A percentile compares a stretch with the other conserved stretches of the same genome.
Evolutionary conservation across 768 basidiomycete species (phyloP).

Genomic region (Lanmaoa rubissima): DNA sequence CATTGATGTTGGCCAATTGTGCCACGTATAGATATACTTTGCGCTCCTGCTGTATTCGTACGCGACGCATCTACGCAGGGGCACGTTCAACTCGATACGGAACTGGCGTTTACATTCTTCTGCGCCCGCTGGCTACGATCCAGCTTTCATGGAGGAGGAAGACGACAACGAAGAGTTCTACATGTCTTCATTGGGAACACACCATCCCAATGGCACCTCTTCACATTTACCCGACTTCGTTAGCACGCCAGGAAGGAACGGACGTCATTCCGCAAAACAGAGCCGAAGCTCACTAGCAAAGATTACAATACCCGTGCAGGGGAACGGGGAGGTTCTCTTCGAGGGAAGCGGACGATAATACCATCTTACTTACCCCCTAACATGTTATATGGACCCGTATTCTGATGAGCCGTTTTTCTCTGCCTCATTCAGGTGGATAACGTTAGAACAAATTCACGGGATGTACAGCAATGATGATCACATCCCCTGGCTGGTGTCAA

Average conservation of each 20-base stretch:
- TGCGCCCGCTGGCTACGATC: conserved; percentile 23
- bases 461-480: not conserved
- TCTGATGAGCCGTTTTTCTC: conserved; percentile 6
- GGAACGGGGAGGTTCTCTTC: conserved; percentile 55
- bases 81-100: conserved; percentile 81
- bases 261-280: conserved; percentile 27
- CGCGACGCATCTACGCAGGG: conserved; percentile 86
- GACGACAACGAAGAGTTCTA: conserved; percentile 70
- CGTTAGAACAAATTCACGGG: not conserved
- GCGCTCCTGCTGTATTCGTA: conserved; percentile 89
- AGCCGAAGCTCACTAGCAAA: conserved; percentile 26
- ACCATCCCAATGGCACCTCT: conserved; percentile 39
- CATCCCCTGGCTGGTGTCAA: conserved; percentile 26
- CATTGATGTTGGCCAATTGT: conserved; percentile 3
- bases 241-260: conserved; percentile 45
- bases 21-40: conserved; percentile 77
- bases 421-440: not conserved
- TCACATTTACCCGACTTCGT: conserved; percentile 66
- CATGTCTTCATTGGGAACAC: conserved; percentile 56
- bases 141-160: conserved; percentile 49
- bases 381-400: conserved; percentile 11
- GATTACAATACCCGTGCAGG: conserved; percentile 39
- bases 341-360: conserved; percentile 55
- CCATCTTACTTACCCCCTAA: conserved; percentile 18
- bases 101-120: conserved; percentile 30